Conservation (phyloP, 1,284 basidiomycete genomes). For the Cryptococcus amylolentus region DNA sequence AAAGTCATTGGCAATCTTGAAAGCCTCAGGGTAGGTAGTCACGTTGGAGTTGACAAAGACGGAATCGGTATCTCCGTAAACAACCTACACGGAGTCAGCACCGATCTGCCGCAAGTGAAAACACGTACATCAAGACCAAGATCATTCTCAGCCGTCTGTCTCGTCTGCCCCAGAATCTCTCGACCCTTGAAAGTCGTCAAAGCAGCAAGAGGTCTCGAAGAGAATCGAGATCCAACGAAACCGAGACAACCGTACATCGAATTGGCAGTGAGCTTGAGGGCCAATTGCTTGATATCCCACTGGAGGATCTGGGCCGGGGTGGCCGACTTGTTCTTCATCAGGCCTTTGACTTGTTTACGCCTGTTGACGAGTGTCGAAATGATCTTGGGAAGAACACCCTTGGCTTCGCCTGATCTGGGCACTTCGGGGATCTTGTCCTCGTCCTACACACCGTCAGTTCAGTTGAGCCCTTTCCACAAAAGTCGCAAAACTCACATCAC, state of each 20-base stretch:
- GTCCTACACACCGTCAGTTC: conserved; percentile 41
- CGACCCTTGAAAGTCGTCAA: conserved; percentile 97
- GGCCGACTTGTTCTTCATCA: conserved; percentile 88
- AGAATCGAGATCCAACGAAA: conserved; percentile 95
- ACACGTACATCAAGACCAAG: conserved; percentile 75
- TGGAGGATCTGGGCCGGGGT: conserved; percentile 75
- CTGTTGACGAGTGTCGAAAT: conserved; percentile 92
- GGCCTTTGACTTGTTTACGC: conserved; percentile 81
- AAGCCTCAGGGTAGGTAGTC: conserved; percentile 77
- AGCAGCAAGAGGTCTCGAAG: conserved; percentile 92
- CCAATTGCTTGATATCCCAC: conserved; percentile 97
- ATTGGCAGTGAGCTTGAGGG: conserved; percentile 96
- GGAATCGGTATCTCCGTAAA: conserved; percentile 98
- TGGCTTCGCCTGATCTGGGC: conserved; percentile 66
- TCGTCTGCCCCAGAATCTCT: conserved; percentile 91
- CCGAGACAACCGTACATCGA: conserved; percentile 99
- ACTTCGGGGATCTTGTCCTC: conserved; percentile 87
- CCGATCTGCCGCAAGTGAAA: background rate
- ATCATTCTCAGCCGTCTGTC: conserved; percentile 79
- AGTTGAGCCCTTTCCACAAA: conserved; percentile 13
- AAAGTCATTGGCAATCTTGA: conserved; percentile 87
- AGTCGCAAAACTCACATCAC: conserved; percentile 52
- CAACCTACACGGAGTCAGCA: conserved; percentile 60
- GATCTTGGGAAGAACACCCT: conserved; percentile 89
- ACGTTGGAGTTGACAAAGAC: conserved; percentile 98